Conservation (phyloP, 139 green algal genomes). For the Picochlorum sp. region DNA sequence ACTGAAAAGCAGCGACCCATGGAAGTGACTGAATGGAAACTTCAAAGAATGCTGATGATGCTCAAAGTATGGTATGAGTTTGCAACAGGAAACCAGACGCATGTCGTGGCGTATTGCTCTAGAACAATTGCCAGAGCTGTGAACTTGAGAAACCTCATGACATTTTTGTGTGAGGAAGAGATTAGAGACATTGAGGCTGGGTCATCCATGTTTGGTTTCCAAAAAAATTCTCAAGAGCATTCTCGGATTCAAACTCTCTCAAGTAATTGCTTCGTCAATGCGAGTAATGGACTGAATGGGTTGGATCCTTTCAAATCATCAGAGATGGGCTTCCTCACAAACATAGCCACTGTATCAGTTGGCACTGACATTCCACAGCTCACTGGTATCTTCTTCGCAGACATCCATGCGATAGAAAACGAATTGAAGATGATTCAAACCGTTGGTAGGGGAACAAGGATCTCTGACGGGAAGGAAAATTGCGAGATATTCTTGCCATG, state of each 20-base stretch:
- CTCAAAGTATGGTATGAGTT: neutral
- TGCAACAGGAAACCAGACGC: neutral
- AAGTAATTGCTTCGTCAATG: neutral
- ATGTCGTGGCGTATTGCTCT: neutral
- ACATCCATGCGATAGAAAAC: neutral
- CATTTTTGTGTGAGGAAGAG: neutral
- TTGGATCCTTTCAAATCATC: neutral
- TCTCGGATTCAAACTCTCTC: neutral
- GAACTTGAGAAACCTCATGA: neutral
- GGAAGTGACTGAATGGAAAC: neutral
- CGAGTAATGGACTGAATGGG: neutral
- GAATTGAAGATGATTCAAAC: neutral
- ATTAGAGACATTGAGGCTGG: neutral
- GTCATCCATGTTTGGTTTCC: neutral
- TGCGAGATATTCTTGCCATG: neutral
- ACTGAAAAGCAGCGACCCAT: neutral
- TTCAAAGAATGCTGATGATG: neutral
- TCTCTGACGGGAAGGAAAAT: neutral
- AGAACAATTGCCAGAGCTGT: neutral
- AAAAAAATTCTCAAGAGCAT: neutral
- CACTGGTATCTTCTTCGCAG: slow-evolving; percentile 1
- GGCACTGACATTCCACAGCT: neutral
- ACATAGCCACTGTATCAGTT: neutral
- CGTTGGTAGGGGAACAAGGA: neutral
- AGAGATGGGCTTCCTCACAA: neutral